Evolutionary conservation across 495 filamentous ascomycete genomes (phyloP).

Genomic region (Daldinia vernicosa): DNA sequence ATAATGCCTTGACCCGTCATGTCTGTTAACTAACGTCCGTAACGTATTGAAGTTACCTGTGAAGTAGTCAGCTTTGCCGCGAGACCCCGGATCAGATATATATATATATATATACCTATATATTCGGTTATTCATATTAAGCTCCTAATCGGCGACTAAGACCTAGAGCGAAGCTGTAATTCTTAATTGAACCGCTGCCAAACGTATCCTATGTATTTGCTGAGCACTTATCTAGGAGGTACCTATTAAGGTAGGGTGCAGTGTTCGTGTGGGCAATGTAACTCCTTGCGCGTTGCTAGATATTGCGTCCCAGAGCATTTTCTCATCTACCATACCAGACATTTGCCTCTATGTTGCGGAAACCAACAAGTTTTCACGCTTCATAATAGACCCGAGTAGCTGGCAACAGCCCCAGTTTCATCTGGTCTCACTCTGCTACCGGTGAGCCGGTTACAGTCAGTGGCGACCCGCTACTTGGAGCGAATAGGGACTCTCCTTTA

Average conservation of each 20-base stretch:
- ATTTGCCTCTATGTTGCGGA: background rate
- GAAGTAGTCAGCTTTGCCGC: background rate
- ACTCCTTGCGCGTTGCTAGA: background rate
- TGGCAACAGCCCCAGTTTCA: background rate
- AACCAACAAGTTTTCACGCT: background rate
- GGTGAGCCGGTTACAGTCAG: background rate
- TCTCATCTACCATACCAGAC: background rate
- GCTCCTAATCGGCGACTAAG: background rate
- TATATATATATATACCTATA: no score
- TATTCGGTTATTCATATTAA: background rate
- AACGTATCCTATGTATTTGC: background rate
- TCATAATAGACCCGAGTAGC: background rate
- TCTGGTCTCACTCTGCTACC: slow-evolving; percentile 18
- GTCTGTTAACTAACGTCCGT: background rate
- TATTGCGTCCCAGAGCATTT: background rate
- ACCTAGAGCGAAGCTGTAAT: background rate
- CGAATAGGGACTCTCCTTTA: background rate
- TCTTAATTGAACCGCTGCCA: background rate
- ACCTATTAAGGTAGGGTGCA: background rate
- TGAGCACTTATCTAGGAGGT: background rate
- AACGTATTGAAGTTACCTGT: background rate
- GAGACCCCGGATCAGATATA: background rate
- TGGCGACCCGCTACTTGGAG: background rate
- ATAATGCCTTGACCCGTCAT: background rate
- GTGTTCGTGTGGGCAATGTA: background rate